Evolutionary conservation across 345 rosid species (phyloP).

Genomic region (Cardiospermum halicacabum): DNA sequence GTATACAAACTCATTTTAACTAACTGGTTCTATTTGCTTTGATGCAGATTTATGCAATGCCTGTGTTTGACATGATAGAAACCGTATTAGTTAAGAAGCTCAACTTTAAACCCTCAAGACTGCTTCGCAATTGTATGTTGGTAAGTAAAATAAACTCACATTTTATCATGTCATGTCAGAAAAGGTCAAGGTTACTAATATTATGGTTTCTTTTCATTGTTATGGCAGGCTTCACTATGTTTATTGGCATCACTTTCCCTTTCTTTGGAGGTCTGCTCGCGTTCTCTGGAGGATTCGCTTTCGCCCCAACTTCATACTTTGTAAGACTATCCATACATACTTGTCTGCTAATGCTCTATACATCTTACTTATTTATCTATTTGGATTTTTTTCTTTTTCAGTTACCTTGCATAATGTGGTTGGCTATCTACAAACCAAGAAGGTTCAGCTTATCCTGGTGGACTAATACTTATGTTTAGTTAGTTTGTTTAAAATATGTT

Average conservation of each 20-base stretch:
- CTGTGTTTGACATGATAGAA: slow-evolving; percentile 67
- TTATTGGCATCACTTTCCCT: slow-evolving; percentile 60
- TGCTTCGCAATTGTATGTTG: slow-evolving; percentile 49
- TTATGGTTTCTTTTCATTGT: not conserved
- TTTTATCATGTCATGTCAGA: not conserved
- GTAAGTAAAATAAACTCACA: slow-evolving; percentile 29
- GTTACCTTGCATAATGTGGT: slow-evolving; percentile 77
- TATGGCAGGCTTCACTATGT: slow-evolving; percentile 66
- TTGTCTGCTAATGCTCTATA: not conserved
- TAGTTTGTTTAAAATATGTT: slow-evolving; percentile 1
- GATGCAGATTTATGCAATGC: slow-evolving; percentile 55
- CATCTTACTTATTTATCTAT: not conserved
- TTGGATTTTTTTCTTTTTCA: slow-evolving; percentile 18
- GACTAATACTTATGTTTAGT: slow-evolving; percentile 22
- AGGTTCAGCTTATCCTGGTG: slow-evolving; percentile 63
- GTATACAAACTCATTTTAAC: not conserved
- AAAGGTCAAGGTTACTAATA: not conserved
- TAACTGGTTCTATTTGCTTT: not conserved
- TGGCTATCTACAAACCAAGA: slow-evolving; percentile 48
- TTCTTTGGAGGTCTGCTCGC: slow-evolving; percentile 63
- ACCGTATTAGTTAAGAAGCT: slow-evolving; percentile 47
- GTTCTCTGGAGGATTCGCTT: slow-evolving; percentile 77
- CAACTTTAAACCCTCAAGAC: slow-evolving; percentile 32
- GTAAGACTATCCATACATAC: no score
- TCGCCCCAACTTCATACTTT: slow-evolving; percentile 76